Conservation (phyloP, 1,139 yeast genomes). For the Wickerhamomyces sp. region DNA sequence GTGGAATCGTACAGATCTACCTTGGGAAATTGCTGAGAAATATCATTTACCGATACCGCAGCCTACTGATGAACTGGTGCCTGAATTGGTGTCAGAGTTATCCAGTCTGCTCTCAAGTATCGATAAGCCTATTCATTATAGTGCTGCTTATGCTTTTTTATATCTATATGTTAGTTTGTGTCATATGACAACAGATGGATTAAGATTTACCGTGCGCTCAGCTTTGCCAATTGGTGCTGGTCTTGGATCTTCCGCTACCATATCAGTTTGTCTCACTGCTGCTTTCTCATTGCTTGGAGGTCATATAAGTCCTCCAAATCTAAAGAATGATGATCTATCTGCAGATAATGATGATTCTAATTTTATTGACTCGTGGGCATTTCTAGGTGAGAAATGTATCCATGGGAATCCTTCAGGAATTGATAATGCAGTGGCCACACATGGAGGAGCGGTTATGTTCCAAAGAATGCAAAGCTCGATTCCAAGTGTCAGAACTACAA, state of each 20-base stretch:
- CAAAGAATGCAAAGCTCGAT: slow-evolving; percentile 55
- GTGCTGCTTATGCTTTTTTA: slow-evolving; percentile 83
- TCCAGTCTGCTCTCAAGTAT: slow-evolving; percentile 41
- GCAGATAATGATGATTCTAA: slow-evolving; percentile 40
- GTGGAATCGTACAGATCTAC: slow-evolving; percentile 61
- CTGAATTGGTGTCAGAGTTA: slow-evolving; percentile 50
- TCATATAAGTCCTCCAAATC: slow-evolving; percentile 33
- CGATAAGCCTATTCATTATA: slow-evolving; percentile 57
- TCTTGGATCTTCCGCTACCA: slow-evolving; percentile 89
- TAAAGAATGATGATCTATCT: slow-evolving; percentile 31
- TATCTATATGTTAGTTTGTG: slow-evolving; percentile 68
- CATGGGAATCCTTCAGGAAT: slow-evolving; percentile 98
- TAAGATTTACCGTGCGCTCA: slow-evolving; percentile 65
- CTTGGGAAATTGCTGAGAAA: slow-evolving; percentile 46
- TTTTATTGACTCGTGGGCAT: slow-evolving; percentile 81
- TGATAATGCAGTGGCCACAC: slow-evolving; percentile 93
- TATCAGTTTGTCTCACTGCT: slow-evolving; percentile 79
- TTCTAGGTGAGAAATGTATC: slow-evolving; percentile 89
- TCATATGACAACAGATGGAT: slow-evolving; percentile 40
- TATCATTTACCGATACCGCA: slow-evolving; percentile 28
- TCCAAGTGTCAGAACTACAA: slow-evolving; percentile 59
- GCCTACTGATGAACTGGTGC: slow-evolving; percentile 53
- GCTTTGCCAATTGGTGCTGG: slow-evolving; percentile 97
- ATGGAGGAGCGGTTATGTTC: slow-evolving; percentile 93
- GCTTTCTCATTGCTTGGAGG: slow-evolving; percentile 66